phyloP scores from a whole-genome alignment of 345 rosid genomes.

The Brassica napus region DNA sequence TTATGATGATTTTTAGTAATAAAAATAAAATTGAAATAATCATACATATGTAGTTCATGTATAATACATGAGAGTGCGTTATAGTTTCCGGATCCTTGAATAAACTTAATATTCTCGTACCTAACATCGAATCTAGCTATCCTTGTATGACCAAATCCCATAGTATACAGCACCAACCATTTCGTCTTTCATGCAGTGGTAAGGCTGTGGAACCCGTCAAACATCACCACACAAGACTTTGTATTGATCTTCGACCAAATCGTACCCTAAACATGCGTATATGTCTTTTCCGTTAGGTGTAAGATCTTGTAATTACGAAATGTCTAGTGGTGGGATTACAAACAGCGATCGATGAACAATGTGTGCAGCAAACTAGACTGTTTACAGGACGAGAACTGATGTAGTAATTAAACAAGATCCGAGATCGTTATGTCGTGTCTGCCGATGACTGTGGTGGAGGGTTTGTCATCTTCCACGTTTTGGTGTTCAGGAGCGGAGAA shows the following conservation, averaged over 20 bases:
- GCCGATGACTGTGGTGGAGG: neutral
- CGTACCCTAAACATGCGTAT: neutral
- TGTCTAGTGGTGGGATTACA: neutral
- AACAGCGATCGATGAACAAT: neutral
- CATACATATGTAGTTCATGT: neutral
- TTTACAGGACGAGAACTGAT: neutral
- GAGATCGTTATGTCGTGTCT: neutral
- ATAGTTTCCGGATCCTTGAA: neutral
- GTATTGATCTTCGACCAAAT: too few relatives aligned
- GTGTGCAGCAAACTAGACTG: neutral
- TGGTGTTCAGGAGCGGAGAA: neutral
- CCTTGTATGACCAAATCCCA: neutral
- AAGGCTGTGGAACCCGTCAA: neutral
- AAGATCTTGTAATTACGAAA: neutral
- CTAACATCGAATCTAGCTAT: conserved; percentile 6
- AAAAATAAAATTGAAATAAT: neutral
- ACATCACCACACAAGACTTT: too few relatives aligned
- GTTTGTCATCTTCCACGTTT: neutral
- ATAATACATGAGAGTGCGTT: neutral
- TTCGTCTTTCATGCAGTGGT: neutral
- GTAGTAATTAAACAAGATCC: neutral
- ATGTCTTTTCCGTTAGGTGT: neutral
- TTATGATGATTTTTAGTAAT: neutral
- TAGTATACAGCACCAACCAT: neutral
- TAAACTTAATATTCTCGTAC: neutral